phyloP scores from a whole-genome alignment of 169 alveolate genomes.

The Gregarina niphandrodes region DNA sequence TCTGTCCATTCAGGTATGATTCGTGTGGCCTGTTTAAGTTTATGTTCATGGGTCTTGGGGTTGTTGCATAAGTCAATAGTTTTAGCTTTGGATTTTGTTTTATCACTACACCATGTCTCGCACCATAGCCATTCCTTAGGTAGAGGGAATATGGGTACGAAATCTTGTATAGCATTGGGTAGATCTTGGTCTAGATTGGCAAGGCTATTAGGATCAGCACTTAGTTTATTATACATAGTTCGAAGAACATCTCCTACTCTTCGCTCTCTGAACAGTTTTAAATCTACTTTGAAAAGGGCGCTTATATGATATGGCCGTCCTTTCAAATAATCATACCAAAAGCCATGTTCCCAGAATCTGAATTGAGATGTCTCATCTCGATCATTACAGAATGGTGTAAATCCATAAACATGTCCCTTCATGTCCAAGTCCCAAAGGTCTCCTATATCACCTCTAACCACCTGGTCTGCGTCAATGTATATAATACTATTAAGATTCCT shows the following conservation, averaged over 20 bases:
- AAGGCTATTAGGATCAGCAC: slow-evolving; percentile 25
- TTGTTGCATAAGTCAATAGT: slow-evolving; percentile 39
- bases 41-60: slow-evolving; percentile 34
- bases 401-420: slow-evolving; percentile 23
- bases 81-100: slow-evolving; percentile 19
- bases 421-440: slow-evolving; percentile 42
- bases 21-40: slow-evolving; percentile 18
- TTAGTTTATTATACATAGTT: slow-evolving; percentile 8
- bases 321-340: slow-evolving; percentile 26
- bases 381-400: slow-evolving; percentile 26
- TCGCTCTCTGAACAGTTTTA: slow-evolving; percentile 11
- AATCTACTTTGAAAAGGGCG: slow-evolving; percentile 33
- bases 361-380: slow-evolving; percentile 22
- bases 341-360: slow-evolving; percentile 41
- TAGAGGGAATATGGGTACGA: slow-evolving; percentile 22
- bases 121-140: slow-evolving; percentile 45
- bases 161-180: slow-evolving; percentile 33
- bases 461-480: slow-evolving; percentile 3
- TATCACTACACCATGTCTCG: slow-evolving; percentile 38
- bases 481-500: slow-evolving; percentile 10
- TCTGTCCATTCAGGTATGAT: slow-evolving; percentile 17
- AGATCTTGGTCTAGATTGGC: slow-evolving; percentile 41
- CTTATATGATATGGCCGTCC: slow-evolving; percentile 28
- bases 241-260: slow-evolving; percentile 15
- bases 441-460: slow-evolving; percentile 32